These are phyloP conservation scores for Pinus albicaulis DNA, from an alignment of 75 land plant species.

Conservation along the genomic window DNA sequence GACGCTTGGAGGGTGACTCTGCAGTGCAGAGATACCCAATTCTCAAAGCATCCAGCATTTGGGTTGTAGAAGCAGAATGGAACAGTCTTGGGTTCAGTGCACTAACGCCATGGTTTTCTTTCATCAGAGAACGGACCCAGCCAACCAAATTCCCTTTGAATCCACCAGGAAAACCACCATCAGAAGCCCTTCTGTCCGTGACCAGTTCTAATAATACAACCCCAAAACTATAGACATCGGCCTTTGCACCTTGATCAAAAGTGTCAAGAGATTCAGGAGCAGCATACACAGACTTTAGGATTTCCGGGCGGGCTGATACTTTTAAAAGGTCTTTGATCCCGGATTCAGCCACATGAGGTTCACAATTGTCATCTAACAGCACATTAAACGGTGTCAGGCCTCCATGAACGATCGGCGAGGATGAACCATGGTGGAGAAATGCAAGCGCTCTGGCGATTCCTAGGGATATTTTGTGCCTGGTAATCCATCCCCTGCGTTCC, in stretches of 20 bases:
- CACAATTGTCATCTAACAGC: slow-evolving; percentile 55
- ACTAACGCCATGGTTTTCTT: slow-evolving; percentile 33
- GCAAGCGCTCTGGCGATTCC: slow-evolving; percentile 90
- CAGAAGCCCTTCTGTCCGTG: slow-evolving; percentile 43
- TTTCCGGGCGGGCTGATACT: neutral
- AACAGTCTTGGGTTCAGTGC: slow-evolving; percentile 44
- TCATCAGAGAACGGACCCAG: slow-evolving; percentile 63
- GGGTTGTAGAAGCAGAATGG: slow-evolving; percentile 29
- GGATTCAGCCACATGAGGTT: slow-evolving; percentile 69
- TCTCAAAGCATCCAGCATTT: slow-evolving; percentile 69
- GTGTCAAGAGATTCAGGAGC: slow-evolving; percentile 16
- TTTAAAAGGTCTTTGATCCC: slow-evolving; percentile 33
- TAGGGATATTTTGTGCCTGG: slow-evolving; percentile 77
- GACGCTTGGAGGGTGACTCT: slow-evolving; percentile 71
- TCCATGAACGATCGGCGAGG: slow-evolving; percentile 48
- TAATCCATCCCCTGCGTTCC: slow-evolving; percentile 57
- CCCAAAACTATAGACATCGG: slow-evolving; percentile 65
- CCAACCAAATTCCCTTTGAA: slow-evolving; percentile 33
- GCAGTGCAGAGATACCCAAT: slow-evolving; percentile 95
- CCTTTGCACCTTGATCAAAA: slow-evolving; percentile 12
- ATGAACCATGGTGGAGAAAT: slow-evolving; percentile 86
- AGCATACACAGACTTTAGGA: slow-evolving; percentile 12
- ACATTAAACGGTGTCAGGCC: slow-evolving; percentile 67
- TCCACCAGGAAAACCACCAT: slow-evolving; percentile 18
- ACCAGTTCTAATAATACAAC: slow-evolving; percentile 63